Conservation (phyloP, 495 filamentous ascomycete genomes). For the Aspergillus ostianus region DNA sequence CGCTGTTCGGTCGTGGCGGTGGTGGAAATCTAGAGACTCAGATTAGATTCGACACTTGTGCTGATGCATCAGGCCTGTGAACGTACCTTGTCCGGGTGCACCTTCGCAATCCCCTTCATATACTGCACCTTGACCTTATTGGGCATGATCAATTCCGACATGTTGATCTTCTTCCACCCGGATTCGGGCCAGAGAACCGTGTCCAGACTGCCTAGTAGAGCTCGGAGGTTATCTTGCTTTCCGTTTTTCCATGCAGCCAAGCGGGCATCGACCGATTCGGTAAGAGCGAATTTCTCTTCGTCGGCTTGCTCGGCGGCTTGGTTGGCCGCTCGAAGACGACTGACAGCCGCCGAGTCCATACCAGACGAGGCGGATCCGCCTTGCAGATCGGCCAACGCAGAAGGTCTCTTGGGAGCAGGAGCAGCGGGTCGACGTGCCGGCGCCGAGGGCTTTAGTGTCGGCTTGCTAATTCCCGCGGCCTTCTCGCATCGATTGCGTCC, state of each 20-base stretch:
- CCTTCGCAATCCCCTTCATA: constrained; percentile 98
- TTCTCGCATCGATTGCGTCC: constrained; percentile 90
- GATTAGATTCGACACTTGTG: not conserved
- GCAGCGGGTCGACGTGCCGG: constrained; percentile 37
- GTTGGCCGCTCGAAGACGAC: constrained; percentile 76
- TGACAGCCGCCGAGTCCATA: constrained; percentile 60
- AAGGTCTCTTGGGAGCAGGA: constrained; percentile 36
- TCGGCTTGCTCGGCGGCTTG: constrained; percentile 78
- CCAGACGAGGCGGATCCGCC: constrained; percentile 24
- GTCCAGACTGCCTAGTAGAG: constrained; percentile 84
- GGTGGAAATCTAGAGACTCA: constrained; percentile 64
- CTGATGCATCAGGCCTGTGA: not conserved
- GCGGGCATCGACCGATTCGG: constrained; percentile 76
- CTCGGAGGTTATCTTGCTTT: constrained; percentile 89
- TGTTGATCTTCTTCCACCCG: constrained; percentile 94
- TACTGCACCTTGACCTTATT: constrained; percentile 94
- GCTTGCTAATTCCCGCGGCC: constrained; percentile 61
- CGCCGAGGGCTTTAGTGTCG: constrained; percentile 35
- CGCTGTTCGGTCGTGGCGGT: constrained; percentile 89
- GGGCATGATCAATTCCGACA: constrained; percentile 86
- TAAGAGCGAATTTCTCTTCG: constrained; percentile 86
- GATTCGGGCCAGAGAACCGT: constrained; percentile 85
- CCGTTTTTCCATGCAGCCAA: constrained; percentile 79
- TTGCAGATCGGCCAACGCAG: constrained; percentile 50
- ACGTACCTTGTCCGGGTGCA: constrained; percentile 96